Conservation (phyloP, 2,329 filamentous ascomycete species). For the Stromatinia cepivora region DNA sequence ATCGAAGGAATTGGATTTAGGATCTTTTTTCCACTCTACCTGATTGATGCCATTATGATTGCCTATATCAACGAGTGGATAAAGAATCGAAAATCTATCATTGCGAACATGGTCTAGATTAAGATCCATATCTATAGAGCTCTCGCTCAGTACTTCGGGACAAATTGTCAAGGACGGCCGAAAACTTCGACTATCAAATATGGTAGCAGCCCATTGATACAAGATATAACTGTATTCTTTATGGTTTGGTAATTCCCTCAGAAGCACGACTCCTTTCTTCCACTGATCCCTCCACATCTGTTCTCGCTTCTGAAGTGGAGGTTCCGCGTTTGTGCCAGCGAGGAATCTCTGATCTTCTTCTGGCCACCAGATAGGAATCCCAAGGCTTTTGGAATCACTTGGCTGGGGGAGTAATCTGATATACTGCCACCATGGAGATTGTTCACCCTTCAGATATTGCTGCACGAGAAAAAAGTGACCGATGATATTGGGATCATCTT, state of each 20-base stretch:
- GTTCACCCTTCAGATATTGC: constrained; percentile 58
- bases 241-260: constrained; percentile 25
- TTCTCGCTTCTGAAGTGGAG: constrained; percentile 32
- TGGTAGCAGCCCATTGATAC: constrained; percentile 64
- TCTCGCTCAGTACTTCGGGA: constrained; percentile 14
- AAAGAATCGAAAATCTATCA: constrained; percentile 55
- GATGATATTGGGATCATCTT: constrained; percentile 53
- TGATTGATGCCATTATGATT: constrained; percentile 66
- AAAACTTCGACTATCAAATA: constrained; percentile 67
- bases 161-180: constrained; percentile 56
- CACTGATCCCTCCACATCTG: constrained; percentile 37
- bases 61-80: constrained; percentile 70
- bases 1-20: constrained; percentile 43
- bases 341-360: constrained; percentile 59
- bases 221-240: constrained; percentile 43
- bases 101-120: constrained; percentile 29
- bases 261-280: constrained; percentile 29
- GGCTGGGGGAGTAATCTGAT: constrained; percentile 65
- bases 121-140: constrained; percentile 8
- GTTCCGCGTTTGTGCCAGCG: constrained; percentile 38
- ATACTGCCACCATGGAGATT: constrained; percentile 70
- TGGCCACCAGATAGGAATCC: constrained; percentile 64
- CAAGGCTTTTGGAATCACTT: constrained; percentile 50
- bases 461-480: constrained; percentile 69
- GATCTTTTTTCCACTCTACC: constrained; percentile 59